phyloP scores from a whole-genome alignment of 1,139 yeast genomes.

The Taphrina populina region DNA sequence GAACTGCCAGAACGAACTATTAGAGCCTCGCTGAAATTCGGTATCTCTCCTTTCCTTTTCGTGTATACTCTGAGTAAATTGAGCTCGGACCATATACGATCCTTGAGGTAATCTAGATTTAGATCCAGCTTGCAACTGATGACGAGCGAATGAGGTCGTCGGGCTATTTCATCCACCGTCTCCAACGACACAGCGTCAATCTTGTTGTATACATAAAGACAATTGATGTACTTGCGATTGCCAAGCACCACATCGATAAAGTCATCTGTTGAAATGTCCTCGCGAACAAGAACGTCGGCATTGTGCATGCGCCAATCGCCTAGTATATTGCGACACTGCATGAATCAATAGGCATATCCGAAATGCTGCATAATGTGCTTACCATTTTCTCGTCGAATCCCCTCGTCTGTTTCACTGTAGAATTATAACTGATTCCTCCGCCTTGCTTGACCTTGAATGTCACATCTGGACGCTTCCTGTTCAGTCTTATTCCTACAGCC shows the following conservation, averaged over 20 bases:
- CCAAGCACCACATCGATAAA: conserved; percentile 90
- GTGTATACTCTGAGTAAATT: conserved; percentile 79
- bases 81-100: conserved; percentile 88
- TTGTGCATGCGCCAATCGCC: conserved; percentile 59
- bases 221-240: conserved; percentile 79
- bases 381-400: conserved; percentile 79
- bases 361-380: conserved; percentile 46
- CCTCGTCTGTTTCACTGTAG: conserved; percentile 71
- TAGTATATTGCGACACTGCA: conserved; percentile 11
- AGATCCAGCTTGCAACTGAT: conserved; percentile 87
- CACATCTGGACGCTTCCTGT: conserved; percentile 77
- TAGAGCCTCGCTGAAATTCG: conserved; percentile 84
- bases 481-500: conserved; percentile 87
- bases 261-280: conserved; percentile 89
- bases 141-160: conserved; percentile 88
- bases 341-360: not conserved
- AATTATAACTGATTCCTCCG: conserved; percentile 85
- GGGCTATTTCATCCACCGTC: conserved; percentile 86
- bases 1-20: conserved; percentile 78
- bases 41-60: conserved; percentile 71
- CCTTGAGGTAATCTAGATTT: conserved; percentile 83
- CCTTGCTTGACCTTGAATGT: conserved; percentile 75
- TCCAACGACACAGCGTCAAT: conserved; percentile 92
- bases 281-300: conserved; percentile 88
- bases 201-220: conserved; percentile 91